These are phyloP conservation scores for Chernovozyma aurita DNA, from an alignment of 1,139 yeast genomes.

Conservation along the genomic window DNA sequence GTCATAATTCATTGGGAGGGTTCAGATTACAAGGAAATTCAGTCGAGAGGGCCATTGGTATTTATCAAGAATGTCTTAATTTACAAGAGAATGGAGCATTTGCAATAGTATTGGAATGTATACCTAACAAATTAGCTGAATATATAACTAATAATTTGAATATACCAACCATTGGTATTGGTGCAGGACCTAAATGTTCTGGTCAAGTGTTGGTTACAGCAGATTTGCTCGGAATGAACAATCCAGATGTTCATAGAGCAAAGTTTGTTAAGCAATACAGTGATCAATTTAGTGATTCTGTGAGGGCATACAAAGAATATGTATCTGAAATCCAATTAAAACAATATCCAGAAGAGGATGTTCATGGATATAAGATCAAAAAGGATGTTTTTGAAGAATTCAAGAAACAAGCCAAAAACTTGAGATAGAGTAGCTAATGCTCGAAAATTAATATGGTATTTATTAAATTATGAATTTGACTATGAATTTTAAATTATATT, in stretches of 20 bases:
- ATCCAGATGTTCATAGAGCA: conserved; percentile 47
- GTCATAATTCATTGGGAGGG: conserved; percentile 76
- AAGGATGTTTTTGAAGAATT: conserved; percentile 59
- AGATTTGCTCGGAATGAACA: conserved; percentile 75
- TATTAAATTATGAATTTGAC: too few species aligned
- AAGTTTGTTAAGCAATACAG: conserved; percentile 76
- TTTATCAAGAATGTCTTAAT: conserved; percentile 64
- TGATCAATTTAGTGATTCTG: conserved; percentile 46
- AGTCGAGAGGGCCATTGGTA: conserved; percentile 49
- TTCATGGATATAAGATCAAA: conserved; percentile 70
- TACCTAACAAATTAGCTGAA: conserved; percentile 72
- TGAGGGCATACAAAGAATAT: conserved; percentile 51
- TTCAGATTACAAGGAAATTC: conserved; percentile 79
- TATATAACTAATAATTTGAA: conserved; percentile 54
- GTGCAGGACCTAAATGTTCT: conserved; percentile 81
- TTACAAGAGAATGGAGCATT: conserved; percentile 79
- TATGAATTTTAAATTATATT: too few species aligned
- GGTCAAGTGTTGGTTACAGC: conserved; percentile 91
- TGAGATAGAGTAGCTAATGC: not conserved
- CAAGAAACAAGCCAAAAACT: conserved; percentile 10
- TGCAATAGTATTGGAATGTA: conserved; percentile 74
- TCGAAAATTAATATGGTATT: too few species aligned
- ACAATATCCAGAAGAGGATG: conserved; percentile 56
- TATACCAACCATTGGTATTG: conserved; percentile 91
- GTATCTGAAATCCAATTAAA: conserved; percentile 50